Percentiles rank a stretch among this genome's conserved stretches.
These are phyloP conservation scores for Trichophyton mentagrophytes DNA, from an alignment of 2,329 filamentous ascomycete genomes.

Conservation along the genomic window DNA sequence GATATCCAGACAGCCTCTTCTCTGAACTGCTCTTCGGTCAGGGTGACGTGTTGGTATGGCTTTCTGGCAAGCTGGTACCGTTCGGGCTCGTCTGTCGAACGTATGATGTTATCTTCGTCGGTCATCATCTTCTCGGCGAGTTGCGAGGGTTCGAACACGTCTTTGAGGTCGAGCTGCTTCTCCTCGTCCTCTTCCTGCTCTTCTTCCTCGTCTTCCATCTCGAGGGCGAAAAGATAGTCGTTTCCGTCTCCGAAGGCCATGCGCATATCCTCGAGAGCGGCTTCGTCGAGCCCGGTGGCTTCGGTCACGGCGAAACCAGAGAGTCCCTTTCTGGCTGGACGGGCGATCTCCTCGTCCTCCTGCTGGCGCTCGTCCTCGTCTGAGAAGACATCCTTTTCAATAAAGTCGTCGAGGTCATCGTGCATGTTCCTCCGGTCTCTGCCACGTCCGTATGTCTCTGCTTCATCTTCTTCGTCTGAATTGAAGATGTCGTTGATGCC, in stretches of 20 bases:
- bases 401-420: conserved; percentile 89
- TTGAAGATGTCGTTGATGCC: conserved; percentile 89
- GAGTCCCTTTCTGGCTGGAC: conserved; percentile 58
- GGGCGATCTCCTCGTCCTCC: conserved; percentile 79
- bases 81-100: conserved; percentile 79
- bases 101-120: conserved; percentile 85
- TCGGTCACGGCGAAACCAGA: conserved; percentile 59
- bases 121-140: conserved; percentile 88
- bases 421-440: conserved; percentile 46
- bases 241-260: conserved; percentile 90
- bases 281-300: conserved; percentile 75
- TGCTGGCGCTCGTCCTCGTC: conserved; percentile 67
- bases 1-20: conserved; percentile 91
- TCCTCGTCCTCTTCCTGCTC: conserved; percentile 68
- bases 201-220: conserved; percentile 70
- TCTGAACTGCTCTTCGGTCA: conserved; percentile 71
- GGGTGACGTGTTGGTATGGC: conserved; percentile 68
- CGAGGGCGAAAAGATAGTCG: conserved; percentile 89
- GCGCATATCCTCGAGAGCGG: conserved; percentile 89
- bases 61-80: conserved; percentile 86
- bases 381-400: conserved; percentile 86
- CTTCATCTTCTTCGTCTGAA: conserved; percentile 73
- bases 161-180: conserved; percentile 81
- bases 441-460: conserved; percentile 36
- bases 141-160: conserved; percentile 95